Percentiles rank a stretch among this genome's conserved stretches.
Conservation (phyloP, 306 rosid genomes). For the Citrullus colocynthis region DNA sequence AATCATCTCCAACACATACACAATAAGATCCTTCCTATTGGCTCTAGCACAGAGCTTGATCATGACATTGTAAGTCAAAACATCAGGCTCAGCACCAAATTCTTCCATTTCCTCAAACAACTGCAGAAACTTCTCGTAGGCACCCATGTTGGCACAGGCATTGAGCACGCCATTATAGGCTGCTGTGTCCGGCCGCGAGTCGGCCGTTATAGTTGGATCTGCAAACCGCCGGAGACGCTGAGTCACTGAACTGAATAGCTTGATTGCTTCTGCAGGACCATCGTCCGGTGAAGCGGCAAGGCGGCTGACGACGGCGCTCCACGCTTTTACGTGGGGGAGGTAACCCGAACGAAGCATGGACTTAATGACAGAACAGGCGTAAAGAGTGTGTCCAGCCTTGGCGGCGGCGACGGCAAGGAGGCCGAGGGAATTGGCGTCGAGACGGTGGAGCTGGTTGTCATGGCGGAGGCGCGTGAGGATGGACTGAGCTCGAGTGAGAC, state of each 20-base stretch:
- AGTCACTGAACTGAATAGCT: slow-evolving; percentile 38
- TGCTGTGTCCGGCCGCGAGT: slow-evolving; percentile 73
- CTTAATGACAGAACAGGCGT: slow-evolving; percentile 66
- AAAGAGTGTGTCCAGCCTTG: slow-evolving; percentile 56
- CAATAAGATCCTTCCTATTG: slow-evolving; percentile 59
- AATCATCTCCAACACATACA: slow-evolving; percentile 66
- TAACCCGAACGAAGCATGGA: slow-evolving; percentile 99
- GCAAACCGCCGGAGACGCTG: slow-evolving; percentile 40
- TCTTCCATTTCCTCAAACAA: slow-evolving; percentile 79
- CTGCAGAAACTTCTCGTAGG: slow-evolving; percentile 47
- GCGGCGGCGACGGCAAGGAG: slow-evolving; percentile 74
- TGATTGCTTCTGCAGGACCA: slow-evolving; percentile 58
- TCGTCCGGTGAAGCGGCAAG: slow-evolving; percentile 43
- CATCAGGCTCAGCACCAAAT: slow-evolving; percentile 49
- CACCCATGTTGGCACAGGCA: slow-evolving; percentile 74
- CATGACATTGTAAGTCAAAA: slow-evolving; percentile 61
- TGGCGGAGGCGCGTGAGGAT: slow-evolving; percentile 87
- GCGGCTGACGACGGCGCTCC: slow-evolving; percentile 83
- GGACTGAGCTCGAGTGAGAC: slow-evolving; percentile 82
- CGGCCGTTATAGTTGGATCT: slow-evolving; percentile 28
- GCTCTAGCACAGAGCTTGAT: slow-evolving; percentile 60
- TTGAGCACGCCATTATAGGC: slow-evolving; percentile 79
- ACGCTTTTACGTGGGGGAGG: slow-evolving; percentile 91
- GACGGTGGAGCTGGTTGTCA: slow-evolving; percentile 81
- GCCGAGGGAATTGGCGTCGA: slow-evolving; percentile 82